Percentiles rank a stretch among this genome's conserved stretches.
These are phyloP conservation scores for Cladophialophora carrionii DNA, from an alignment of 2,329 filamentous ascomycete genomes.

Conservation along the genomic window DNA sequence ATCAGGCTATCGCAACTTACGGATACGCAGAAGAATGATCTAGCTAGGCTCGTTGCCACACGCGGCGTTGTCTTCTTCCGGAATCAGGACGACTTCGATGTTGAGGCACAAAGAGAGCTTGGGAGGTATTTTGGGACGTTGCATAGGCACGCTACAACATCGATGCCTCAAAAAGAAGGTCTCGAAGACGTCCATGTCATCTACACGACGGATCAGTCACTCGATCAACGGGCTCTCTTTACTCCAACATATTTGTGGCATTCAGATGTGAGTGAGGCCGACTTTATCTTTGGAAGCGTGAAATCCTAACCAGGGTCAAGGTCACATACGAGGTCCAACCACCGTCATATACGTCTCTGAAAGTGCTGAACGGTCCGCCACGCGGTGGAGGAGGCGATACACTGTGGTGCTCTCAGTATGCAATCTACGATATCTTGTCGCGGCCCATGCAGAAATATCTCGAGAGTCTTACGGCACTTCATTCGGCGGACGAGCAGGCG, in stretches of 20 bases:
- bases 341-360: conserved; percentile 65
- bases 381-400: conserved; percentile 63
- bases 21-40: conserved; percentile 66
- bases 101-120: conserved; percentile 63
- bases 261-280: conserved; percentile 54
- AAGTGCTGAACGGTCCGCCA: conserved; percentile 59
- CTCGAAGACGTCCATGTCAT: conserved; percentile 67
- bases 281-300: not conserved
- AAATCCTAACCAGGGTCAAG: conserved; percentile 37
- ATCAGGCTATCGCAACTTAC: conserved; percentile 55
- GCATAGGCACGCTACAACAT: conserved; percentile 64
- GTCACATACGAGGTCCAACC: conserved; percentile 68
- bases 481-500: conserved; percentile 56
- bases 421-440: conserved; percentile 64
- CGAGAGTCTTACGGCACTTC: conserved; percentile 61
- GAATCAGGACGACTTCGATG: conserved; percentile 56
- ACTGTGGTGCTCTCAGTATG: conserved; percentile 69
- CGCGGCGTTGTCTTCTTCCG: conserved; percentile 72
- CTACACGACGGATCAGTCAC: conserved; percentile 57
- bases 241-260: conserved; percentile 60
- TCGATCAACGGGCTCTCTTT: conserved; percentile 59
- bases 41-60: conserved; percentile 69
- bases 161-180: conserved; percentile 46
- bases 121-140: conserved; percentile 65
- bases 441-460: conserved; percentile 60